Base-by-base conservation (phyloP, 495 filamentous ascomycete genomes). In the Aspergillus steynii region DNA sequence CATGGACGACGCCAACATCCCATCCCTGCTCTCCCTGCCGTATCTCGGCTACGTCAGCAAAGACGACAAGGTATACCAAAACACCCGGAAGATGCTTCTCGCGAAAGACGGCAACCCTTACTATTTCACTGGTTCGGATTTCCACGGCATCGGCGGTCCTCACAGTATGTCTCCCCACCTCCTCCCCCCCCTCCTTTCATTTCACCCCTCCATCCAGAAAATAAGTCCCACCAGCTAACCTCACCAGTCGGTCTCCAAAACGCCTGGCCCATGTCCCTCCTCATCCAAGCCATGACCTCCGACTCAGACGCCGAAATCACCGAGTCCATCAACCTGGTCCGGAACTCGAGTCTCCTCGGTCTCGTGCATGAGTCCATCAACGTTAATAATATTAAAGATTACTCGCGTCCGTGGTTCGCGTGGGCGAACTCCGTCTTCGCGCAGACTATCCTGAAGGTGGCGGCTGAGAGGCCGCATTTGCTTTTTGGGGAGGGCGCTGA, bases 351-450 rank as follows among this genome's bases (percentile, higher is more conserved):
- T 61, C 78, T 78, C 48, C 80, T 95, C 6, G 95, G 95, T 0
- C 75, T 99, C 29, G 82, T 98, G 2, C 93, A 99, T 72, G 95
- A 99, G 77, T 94, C 90, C 59, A 85, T 99, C 46, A 86, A 97
- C 69, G 95, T 98, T 10, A 86, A 92, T 52, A 79, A 82, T 51
- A 77, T 86, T 26, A 77, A 74, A 31, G 85, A 89, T 37, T 98
- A 95, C 71, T 96, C 94, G 10, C 81, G 90, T 56, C 89, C 88
- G 59, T 99, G 95, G 95, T 98, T 99, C 72, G 91, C 95, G 12
- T 98, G 94, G 95, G 95, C 95, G 20, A 98, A 98, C 66, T 93
- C 91, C 0, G 92, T 99, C 32, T 98, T 96, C 75, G 90, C 94
- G 12, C 90, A 96, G 77, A 96, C 93, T 5, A 90, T 99, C 53